phyloP scores from a whole-genome alignment of 441 rosid genomes.

The Bocquillonia castaneifolia region DNA sequence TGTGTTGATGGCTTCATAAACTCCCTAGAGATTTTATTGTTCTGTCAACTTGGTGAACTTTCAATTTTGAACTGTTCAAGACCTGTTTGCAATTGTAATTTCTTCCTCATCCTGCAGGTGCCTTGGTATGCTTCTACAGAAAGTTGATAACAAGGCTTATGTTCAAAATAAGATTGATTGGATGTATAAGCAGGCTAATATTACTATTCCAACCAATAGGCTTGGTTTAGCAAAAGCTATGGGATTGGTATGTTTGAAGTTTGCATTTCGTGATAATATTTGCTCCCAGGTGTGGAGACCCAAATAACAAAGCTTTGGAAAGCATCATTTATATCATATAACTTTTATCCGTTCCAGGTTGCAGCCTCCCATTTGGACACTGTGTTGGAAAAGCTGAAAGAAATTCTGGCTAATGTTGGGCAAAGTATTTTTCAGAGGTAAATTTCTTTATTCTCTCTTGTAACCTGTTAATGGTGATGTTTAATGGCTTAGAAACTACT shows the following conservation, averaged over 20 bases:
- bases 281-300: background rate
- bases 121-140: slow-evolving; percentile 92
- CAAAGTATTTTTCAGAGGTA: slow-evolving; percentile 86
- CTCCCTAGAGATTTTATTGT: background rate
- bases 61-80: slow-evolving; percentile 9
- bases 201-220: slow-evolving; percentile 80
- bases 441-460: too few relatives aligned
- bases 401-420: slow-evolving; percentile 78
- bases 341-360: slow-evolving; percentile 53
- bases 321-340: slow-evolving; percentile 18
- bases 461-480: too few relatives aligned
- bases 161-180: slow-evolving; percentile 83
- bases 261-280: slow-evolving; percentile 13
- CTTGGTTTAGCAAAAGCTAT: slow-evolving; percentile 99
- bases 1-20: background rate
- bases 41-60: background rate
- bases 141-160: slow-evolving; percentile 80
- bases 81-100: slow-evolving; percentile 7
- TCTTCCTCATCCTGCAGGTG: slow-evolving; percentile 49
- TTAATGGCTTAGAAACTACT: slow-evolving; percentile 18
- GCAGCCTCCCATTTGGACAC: slow-evolving; percentile 98
- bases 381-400: slow-evolving; percentile 89
- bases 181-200: slow-evolving; percentile 92
- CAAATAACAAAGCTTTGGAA: background rate
- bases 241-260: slow-evolving; percentile 70